Percentiles rank a stretch among this genome's conserved stretches.
Conservation (phyloP, 257 asterid genomes). For the Lavandula angustifolia region DNA sequence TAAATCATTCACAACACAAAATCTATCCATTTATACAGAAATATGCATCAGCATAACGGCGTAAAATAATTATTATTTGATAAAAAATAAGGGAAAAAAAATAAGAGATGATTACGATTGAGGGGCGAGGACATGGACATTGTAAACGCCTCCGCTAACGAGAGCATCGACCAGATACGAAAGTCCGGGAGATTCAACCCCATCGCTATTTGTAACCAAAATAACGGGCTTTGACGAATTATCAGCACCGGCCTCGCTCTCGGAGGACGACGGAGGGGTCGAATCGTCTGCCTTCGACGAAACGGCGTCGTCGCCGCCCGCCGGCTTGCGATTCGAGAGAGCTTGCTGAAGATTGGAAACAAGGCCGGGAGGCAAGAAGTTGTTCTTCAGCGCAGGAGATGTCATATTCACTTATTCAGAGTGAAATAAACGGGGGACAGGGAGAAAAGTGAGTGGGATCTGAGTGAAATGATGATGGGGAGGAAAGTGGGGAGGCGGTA, state of each 20-base stretch:
- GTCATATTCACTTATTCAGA: constrained; percentile 52
- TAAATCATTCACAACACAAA: constrained; percentile 9
- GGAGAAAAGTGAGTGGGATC: constrained; percentile 31
- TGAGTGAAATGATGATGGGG: constrained; percentile 38
- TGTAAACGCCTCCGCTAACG: constrained; percentile 40
- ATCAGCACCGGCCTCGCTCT: constrained; percentile 37
- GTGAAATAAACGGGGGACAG: constrained; percentile 21
- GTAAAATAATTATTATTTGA: no score
- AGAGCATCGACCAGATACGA: constrained; percentile 51
- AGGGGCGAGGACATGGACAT: constrained; percentile 54
- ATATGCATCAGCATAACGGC: no score
- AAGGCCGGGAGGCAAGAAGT: constrained; percentile 74
- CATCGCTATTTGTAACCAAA: constrained; percentile 82
- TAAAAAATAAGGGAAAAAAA: no score
- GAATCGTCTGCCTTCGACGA: constrained; percentile 36
- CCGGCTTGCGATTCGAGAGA: constrained; percentile 57
- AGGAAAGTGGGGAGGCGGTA: constrained; percentile 23
- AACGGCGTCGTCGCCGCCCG: constrained; percentile 29
- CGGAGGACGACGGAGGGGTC: constrained; percentile 32
- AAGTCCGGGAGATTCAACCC: constrained; percentile 87
- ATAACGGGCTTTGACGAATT: constrained; percentile 62
- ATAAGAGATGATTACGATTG: constrained; percentile 53
- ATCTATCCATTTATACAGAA: not conserved
- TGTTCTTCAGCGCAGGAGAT: constrained; percentile 41
- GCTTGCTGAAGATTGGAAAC: constrained; percentile 84